A percentile compares a stretch with the other conserved stretches of the same genome.
These are phyloP conservation scores for Crithidia expoeki DNA, from an alignment of 208 protist species.

Conservation along the genomic window DNA sequence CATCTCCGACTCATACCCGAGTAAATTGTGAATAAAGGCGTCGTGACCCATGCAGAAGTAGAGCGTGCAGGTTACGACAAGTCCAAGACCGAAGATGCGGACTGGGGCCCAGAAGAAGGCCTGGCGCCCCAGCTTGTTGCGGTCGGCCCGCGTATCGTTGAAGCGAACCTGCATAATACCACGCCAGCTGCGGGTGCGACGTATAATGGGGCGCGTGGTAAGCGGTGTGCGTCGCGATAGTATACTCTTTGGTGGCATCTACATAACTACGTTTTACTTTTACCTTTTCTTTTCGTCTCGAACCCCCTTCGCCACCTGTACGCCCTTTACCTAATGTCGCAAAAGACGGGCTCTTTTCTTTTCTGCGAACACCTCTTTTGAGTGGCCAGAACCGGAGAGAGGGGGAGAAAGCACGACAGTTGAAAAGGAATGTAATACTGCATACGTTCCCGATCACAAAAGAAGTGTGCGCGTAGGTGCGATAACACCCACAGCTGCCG, in stretches of 20 bases:
- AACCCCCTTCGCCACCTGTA: too few relatives aligned
- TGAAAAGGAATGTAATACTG: too few relatives aligned
- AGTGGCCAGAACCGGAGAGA: too few relatives aligned
- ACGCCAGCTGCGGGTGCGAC: constrained; percentile 88
- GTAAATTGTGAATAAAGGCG: constrained; percentile 77
- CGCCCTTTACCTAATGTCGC: too few relatives aligned
- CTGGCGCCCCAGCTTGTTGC: constrained; percentile 58
- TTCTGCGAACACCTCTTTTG: too few relatives aligned
- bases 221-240: constrained; percentile 33
- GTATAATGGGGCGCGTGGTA: constrained; percentile 66
- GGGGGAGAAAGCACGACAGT: too few relatives aligned
- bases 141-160: constrained; percentile 78
- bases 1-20: constrained; percentile 92
- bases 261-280: too few relatives aligned
- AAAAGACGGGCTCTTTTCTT: too few relatives aligned
- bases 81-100: constrained; percentile 74
- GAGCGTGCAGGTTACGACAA: constrained; percentile 41
- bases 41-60: constrained; percentile 87
- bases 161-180: constrained; percentile 91
- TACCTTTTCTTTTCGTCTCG: too few relatives aligned
- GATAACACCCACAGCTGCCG: too few relatives aligned
- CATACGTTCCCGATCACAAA: too few relatives aligned
- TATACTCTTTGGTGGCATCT: constrained; percentile 1
- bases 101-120: constrained; percentile 77
- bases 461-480: too few relatives aligned